Base-by-base conservation (phyloP, 23 red algal genomes). In the Pyropia yezoensis region DNA sequence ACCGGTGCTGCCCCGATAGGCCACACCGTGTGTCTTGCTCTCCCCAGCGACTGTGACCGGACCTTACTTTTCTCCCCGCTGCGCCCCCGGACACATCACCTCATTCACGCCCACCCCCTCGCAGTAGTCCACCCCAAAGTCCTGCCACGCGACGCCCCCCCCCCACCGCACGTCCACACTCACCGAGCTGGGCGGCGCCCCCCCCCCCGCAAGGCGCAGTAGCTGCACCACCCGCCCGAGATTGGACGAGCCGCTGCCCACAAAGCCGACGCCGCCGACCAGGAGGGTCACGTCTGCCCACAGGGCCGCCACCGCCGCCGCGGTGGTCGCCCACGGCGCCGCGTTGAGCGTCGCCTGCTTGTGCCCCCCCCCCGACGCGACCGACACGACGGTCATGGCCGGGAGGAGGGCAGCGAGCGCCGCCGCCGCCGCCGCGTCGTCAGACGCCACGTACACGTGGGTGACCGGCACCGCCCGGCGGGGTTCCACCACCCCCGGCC, bases 241-340 rank as follows among this genome's bases (percentile, higher is more conserved):
- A 54, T 90, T 90, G 60, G 68, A 75, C 7, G 71, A 77, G 65
- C 73, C 78, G 51, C 73, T 90, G 8, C 75, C 75, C 8, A 90
- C 52, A 62, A 90, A 90, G 33, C 66, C 14, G 7, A 18, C 18
- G 14, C 66, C 66, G 17, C 52, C 51, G 11, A 39, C 19, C 77
- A 90, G 63, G 14, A 74, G 45, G 30, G 71, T 65, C 7, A 90
- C 59, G 21, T 90, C 85, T 8, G 68, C 74, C 60, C 78, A 33
- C 70, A 90, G 54, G 50, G 52, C 52, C 33, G 69, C 65, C 24
- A 78, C 73, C 16, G 52, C 20, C 18, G 20, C 68, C 28, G 23
- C 16, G 22, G 67, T 80, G 7, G 53, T 15, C 14, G 54, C 64
- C 58, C 61, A 18, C n/a, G 59, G 78, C 63, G 49, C 55, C 8